Evolutionary conservation across 2,329 filamentous ascomycete species (phyloP).

Genomic region (Penicillium sp.): DNA sequence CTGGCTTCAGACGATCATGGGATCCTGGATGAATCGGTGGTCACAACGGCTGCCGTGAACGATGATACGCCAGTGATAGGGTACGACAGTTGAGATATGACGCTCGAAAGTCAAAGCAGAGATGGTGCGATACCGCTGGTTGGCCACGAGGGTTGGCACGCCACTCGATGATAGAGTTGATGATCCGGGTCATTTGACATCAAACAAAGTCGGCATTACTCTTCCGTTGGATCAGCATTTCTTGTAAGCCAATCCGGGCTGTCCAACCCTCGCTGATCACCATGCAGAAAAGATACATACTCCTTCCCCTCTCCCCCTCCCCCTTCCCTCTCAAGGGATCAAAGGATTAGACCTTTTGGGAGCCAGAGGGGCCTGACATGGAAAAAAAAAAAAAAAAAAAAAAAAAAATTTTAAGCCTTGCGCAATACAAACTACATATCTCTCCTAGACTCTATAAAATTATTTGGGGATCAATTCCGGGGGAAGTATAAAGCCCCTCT

Average conservation of each 20-base stretch:
- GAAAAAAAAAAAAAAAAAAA: too few species aligned
- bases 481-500: background rate
- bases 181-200: conserved; percentile 12
- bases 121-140: conserved; percentile 15
- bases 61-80: conserved; percentile 15
- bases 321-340: background rate
- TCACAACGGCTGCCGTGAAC: conserved; percentile 6
- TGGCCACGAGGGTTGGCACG: conserved; percentile 20
- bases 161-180: conserved; percentile 14
- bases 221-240: conserved; percentile 11
- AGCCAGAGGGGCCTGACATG: background rate
- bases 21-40: conserved; percentile 6
- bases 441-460: background rate
- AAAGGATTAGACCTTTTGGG: background rate
- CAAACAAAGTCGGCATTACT: background rate
- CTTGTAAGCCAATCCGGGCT: conserved; percentile 10
- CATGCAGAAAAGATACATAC: background rate
- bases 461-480: background rate
- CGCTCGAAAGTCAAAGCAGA: conserved; percentile 2
- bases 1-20: conserved; percentile 7
- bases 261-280: conserved; percentile 6
- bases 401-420: background rate
- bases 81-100: conserved; percentile 5
- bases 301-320: background rate
- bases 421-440: background rate